These are phyloP conservation scores for Hyparrhenia diplandra DNA, from an alignment of 176 grass and related monocot species.

Conservation along the genomic window DNA sequence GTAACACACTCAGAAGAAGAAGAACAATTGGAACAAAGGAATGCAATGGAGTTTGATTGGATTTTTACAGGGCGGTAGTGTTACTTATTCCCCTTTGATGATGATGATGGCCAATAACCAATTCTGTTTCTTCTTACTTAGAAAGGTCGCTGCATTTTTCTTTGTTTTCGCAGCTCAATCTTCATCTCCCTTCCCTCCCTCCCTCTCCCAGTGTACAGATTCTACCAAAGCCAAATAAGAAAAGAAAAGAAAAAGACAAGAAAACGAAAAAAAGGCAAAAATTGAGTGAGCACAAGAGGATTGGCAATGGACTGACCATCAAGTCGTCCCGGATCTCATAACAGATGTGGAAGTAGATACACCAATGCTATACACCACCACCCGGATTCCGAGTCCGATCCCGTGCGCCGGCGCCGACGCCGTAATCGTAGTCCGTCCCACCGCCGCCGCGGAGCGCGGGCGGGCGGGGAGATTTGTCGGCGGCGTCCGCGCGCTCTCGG, in stretches of 20 bases:
- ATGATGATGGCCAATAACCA: background rate
- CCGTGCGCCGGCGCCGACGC: background rate
- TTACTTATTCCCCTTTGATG: conserved; percentile 27
- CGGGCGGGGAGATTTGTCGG: conserved; percentile 52
- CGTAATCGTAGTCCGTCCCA: conserved; percentile 8
- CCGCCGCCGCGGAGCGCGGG: conserved; percentile 32
- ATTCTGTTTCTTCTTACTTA: background rate
- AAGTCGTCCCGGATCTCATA: conserved; percentile 33
- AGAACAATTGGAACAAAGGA: background rate
- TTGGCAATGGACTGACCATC: conserved; percentile 4
- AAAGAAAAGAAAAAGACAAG: background rate
- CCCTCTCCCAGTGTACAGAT: conserved; percentile 22
- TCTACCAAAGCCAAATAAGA: background rate
- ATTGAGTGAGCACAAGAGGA: conserved; percentile 33
- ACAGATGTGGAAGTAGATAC: conserved; percentile 24
- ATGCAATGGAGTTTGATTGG: background rate
- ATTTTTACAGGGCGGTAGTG: conserved; percentile 29
- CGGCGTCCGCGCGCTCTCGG: conserved; percentile 17
- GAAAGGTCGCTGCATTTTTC: conserved; percentile 15
- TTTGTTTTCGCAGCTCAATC: conserved; percentile 35
- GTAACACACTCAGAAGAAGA: background rate
- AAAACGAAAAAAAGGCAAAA: conserved; percentile 1
- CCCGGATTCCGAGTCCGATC: background rate
- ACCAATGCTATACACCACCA: conserved; percentile 46
- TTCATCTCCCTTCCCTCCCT: background rate